phyloP scores from a whole-genome alignment of 2,329 filamentous ascomycete genomes.

The Beauveria pseudobassiana region DNA sequence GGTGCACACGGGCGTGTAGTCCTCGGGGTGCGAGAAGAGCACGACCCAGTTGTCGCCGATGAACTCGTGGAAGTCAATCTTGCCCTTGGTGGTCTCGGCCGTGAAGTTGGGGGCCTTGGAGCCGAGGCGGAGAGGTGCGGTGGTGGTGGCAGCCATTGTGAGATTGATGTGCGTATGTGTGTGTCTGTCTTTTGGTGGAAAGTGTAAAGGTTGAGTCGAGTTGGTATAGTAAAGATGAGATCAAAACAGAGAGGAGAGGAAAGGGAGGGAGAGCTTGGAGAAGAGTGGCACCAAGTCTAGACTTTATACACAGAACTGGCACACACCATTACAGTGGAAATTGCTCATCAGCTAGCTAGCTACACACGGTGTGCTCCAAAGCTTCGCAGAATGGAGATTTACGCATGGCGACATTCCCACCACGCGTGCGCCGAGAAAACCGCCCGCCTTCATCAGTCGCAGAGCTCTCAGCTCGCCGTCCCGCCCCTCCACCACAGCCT shows the following conservation, averaged over 20 bases:
- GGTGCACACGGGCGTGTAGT: constrained; percentile 93
- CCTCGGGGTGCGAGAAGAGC: constrained; percentile 78
- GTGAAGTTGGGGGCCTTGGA: constrained; percentile 71
- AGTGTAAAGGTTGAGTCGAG: background rate
- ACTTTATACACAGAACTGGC: background rate
- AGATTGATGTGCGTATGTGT: background rate
- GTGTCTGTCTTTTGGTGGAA: background rate
- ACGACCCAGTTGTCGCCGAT: constrained; percentile 73
- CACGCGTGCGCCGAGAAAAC: background rate
- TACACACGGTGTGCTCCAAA: background rate
- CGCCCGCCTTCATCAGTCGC: no score
- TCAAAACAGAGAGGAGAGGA: background rate
- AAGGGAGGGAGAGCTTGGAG: background rate
- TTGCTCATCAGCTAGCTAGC: background rate
- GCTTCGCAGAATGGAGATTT: background rate
- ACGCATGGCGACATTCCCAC: constrained; percentile 5
- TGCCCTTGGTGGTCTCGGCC: constrained; percentile 70
- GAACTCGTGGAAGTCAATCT: constrained; percentile 78
- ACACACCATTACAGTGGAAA: constrained; percentile 2
- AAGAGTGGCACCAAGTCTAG: background rate
- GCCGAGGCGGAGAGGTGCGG: constrained; percentile 52
- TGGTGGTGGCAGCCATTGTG: constrained; percentile 23
- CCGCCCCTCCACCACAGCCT: constrained; percentile 2
- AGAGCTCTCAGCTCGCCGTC: background rate
- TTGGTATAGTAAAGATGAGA: background rate